These are phyloP conservation scores for Diplocarpon mali DNA, from an alignment of 2,329 filamentous ascomycete genomes.

Conservation along the genomic window DNA sequence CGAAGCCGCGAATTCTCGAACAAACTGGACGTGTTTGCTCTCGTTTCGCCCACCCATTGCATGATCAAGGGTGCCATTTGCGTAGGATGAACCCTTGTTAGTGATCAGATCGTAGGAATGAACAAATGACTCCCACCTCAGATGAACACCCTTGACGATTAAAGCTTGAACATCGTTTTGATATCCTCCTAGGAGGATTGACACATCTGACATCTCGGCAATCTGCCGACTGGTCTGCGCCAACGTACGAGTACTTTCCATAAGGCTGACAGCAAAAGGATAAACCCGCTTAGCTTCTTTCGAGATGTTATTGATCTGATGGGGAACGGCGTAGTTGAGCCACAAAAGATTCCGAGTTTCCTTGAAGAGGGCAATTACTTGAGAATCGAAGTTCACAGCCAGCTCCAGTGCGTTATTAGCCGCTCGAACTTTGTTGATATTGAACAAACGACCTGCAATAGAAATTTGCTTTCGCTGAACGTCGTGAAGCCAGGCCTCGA, in stretches of 20 bases:
- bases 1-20: slow-evolving; percentile 80
- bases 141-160: slow-evolving; percentile 74
- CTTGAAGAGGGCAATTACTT: slow-evolving; percentile 97
- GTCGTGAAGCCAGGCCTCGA: slow-evolving; percentile 89
- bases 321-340: slow-evolving; percentile 89
- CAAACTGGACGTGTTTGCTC: slow-evolving; percentile 93
- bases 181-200: slow-evolving; percentile 80
- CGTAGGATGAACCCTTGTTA: slow-evolving; percentile 53
- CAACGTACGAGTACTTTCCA: slow-evolving; percentile 95
- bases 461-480: slow-evolving; percentile 81
- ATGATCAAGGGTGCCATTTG: slow-evolving; percentile 49
- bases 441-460: slow-evolving; percentile 86
- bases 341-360: slow-evolving; percentile 93
- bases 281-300: slow-evolving; percentile 99
- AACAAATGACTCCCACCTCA: slow-evolving; percentile 97
- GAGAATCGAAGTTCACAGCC: slow-evolving; percentile 89
- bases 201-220: slow-evolving; percentile 73
- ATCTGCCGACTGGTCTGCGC: slow-evolving; percentile 82
- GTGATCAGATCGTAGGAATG: slow-evolving; percentile 73
- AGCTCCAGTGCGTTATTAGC: slow-evolving; percentile 82
- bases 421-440: slow-evolving; percentile 78
- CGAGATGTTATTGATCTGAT: slow-evolving; percentile 87
- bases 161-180: slow-evolving; percentile 80
- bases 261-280: slow-evolving; percentile 91
- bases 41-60: slow-evolving; percentile 52